Conservation (phyloP, 495 filamentous ascomycete genomes). For the Lophiostoma macrostomum region DNA sequence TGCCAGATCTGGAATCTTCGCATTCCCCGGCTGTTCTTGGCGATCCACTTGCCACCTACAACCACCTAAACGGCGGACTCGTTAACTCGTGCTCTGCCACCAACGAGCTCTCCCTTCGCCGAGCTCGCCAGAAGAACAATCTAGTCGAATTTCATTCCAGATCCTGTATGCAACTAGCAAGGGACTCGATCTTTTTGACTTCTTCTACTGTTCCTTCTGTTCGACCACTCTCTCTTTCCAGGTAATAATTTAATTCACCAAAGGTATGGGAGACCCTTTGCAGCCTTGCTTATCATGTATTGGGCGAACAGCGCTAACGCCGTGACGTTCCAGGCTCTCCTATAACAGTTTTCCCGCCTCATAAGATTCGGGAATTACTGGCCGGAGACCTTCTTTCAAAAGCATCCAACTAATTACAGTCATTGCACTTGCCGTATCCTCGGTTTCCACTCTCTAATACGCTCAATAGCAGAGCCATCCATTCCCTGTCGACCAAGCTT, state of each 20-base stretch:
- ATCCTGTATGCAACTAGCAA: slow-evolving; percentile 36
- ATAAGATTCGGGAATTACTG: slow-evolving; percentile 14
- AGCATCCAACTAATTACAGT: slow-evolving; percentile 58
- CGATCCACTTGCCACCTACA: slow-evolving; percentile 19
- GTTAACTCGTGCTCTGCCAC: slow-evolving; percentile 45
- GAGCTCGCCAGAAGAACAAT: slow-evolving; percentile 24
- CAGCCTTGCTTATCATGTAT: slow-evolving; percentile 12
- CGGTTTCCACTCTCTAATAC: slow-evolving; percentile 54
- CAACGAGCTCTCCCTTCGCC: slow-evolving; percentile 32
- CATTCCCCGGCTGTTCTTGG: slow-evolving; percentile 33
- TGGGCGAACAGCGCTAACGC: slow-evolving; percentile 7
- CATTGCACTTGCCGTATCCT: slow-evolving; percentile 52
- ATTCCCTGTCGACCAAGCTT: slow-evolving; percentile 30
- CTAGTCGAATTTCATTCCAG: slow-evolving; percentile 32
- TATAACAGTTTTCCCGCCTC: slow-evolving; percentile 27
- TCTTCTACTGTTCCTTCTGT: slow-evolving; percentile 26
- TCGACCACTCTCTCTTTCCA: slow-evolving; percentile 38
- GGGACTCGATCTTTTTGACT: slow-evolving; percentile 26
- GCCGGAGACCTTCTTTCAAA: slow-evolving; percentile 42
- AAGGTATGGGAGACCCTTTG: slow-evolving; percentile 30
- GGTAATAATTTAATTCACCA: slow-evolving; percentile 36
- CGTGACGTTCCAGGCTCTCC: slow-evolving; percentile 19
- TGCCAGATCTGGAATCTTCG: slow-evolving; percentile 26
- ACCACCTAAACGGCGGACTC: slow-evolving; percentile 36
- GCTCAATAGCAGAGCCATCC: slow-evolving; percentile 38